Conservation (phyloP, 2,329 filamentous ascomycete species). For the Fusarium anguioides region DNA sequence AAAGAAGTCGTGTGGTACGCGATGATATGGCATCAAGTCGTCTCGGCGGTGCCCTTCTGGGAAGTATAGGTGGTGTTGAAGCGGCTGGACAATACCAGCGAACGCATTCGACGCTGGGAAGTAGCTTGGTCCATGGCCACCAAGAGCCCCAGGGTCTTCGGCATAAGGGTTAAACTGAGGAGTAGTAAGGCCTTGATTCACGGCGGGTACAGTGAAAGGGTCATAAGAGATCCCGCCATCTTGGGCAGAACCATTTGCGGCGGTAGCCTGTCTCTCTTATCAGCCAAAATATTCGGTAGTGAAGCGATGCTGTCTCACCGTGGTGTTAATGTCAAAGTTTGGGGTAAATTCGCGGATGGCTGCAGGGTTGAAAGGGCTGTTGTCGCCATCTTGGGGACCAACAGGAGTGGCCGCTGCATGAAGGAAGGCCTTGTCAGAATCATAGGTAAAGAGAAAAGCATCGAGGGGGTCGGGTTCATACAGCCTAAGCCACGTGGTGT, state of each 20-base stretch:
- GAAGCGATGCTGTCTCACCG: constrained; percentile 52
- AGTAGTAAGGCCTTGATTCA: constrained; percentile 62
- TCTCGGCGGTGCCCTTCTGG: constrained; percentile 85
- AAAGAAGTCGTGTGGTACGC: constrained; percentile 90
- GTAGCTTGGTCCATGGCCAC: constrained; percentile 69
- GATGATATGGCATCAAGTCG: constrained; percentile 85
- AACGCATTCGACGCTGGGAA: constrained; percentile 70
- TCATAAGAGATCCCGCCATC: constrained; percentile 63
- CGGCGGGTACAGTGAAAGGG: constrained; percentile 70
- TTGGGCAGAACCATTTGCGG: constrained; percentile 61
- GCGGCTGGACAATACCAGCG: constrained; percentile 67
- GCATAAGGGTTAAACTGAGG: constrained; percentile 80
- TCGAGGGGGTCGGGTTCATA: constrained; percentile 37
- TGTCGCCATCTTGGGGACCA: constrained; percentile 56
- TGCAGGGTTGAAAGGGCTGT: constrained; percentile 65
- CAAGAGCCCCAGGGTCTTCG: constrained; percentile 72
- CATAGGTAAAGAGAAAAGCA: not conserved
- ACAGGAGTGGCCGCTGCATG: constrained; percentile 52
- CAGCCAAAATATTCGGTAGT: not conserved
- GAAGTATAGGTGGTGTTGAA: constrained; percentile 93
- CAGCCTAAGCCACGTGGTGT: constrained; percentile 73
- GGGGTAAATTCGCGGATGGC: constrained; percentile 70
- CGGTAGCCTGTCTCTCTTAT: constrained; percentile 45
- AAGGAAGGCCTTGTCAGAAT: constrained; percentile 17
- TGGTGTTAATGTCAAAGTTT: constrained; percentile 63